Conservation (phyloP, 768 basidiomycete genomes). For the Podaxis pistillaris region DNA sequence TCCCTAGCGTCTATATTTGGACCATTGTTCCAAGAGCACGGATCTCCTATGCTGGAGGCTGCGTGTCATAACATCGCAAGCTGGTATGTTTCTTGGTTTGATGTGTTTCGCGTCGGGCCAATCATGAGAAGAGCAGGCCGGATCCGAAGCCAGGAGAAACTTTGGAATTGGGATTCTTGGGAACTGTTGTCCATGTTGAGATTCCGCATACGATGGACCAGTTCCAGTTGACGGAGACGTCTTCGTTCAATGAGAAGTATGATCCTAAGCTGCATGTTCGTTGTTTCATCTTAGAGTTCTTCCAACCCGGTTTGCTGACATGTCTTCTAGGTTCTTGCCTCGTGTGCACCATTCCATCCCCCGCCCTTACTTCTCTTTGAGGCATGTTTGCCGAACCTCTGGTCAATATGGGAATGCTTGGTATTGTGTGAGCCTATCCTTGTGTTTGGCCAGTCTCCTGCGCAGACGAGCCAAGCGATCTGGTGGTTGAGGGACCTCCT, state of each 20-base stretch:
- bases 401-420: constrained; percentile 94
- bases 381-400: constrained; percentile 61
- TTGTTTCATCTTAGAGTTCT: neutral
- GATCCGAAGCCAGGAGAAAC: constrained; percentile 65
- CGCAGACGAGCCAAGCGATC: constrained; percentile 80
- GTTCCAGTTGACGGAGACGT: constrained; percentile 65
- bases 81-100: constrained; percentile 55
- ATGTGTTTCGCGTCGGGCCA: constrained; percentile 10
- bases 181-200: constrained; percentile 69
- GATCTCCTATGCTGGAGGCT: constrained; percentile 77
- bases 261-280: constrained; percentile 25
- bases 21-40: constrained; percentile 70
- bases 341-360: constrained; percentile 55
- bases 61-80: constrained; percentile 83
- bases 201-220: constrained; percentile 68
- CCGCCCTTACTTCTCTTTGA: constrained; percentile 63
- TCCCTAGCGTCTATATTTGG: constrained; percentile 65
- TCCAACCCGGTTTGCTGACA: neutral
- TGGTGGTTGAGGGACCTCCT: constrained; percentile 92
- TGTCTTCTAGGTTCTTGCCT: constrained; percentile 61
- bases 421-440: constrained; percentile 89
- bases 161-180: constrained; percentile 82
- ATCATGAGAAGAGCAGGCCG: constrained; percentile 63
- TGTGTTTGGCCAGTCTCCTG: constrained; percentile 76
- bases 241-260: constrained; percentile 49